phyloP scores from a whole-genome alignment of 2,329 filamentous ascomycete species.

The Metarhizium brunneum region DNA sequence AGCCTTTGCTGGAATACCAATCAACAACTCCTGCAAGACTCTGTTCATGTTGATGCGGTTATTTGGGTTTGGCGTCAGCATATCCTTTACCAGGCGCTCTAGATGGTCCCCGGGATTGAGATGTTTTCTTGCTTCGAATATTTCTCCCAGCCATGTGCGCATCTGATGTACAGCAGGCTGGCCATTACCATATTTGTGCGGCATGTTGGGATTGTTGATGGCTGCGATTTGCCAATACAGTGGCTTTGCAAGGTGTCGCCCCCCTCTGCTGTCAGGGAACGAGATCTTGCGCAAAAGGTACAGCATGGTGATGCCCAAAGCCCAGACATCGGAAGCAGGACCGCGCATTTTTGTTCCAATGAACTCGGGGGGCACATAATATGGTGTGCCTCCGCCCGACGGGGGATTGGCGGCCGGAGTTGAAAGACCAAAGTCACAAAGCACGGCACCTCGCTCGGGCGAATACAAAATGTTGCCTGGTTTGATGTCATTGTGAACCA shows the following conservation, averaged over 20 bases:
- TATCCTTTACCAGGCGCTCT: constrained; percentile 42
- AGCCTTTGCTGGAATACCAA: constrained; percentile 13
- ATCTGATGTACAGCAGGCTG: constrained; percentile 39
- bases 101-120: constrained; percentile 38
- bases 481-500: constrained; percentile 55
- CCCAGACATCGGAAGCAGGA: constrained; percentile 49
- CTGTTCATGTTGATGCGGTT: constrained; percentile 46
- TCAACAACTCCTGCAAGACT: constrained; percentile 35
- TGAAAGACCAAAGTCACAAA: constrained; percentile 52
- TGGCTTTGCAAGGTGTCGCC: constrained; percentile 36
- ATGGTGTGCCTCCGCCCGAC: constrained; percentile 47
- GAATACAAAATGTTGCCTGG: constrained; percentile 54
- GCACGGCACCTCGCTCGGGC: constrained; percentile 45
- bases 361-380: constrained; percentile 54
- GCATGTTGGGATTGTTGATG: constrained; percentile 32
- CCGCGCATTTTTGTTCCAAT: constrained; percentile 46
- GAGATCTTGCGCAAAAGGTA: constrained; percentile 47
- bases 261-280: constrained; percentile 42
- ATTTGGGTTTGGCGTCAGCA: constrained; percentile 41
- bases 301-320: constrained; percentile 50
- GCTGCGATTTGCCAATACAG: constrained; percentile 52
- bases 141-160: constrained; percentile 46
- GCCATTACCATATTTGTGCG: constrained; percentile 25
- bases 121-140: constrained; percentile 36
- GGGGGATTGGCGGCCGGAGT: constrained; percentile 36